Conservation (phyloP, 768 basidiomycete species). For the Boletus coccyginus region DNA sequence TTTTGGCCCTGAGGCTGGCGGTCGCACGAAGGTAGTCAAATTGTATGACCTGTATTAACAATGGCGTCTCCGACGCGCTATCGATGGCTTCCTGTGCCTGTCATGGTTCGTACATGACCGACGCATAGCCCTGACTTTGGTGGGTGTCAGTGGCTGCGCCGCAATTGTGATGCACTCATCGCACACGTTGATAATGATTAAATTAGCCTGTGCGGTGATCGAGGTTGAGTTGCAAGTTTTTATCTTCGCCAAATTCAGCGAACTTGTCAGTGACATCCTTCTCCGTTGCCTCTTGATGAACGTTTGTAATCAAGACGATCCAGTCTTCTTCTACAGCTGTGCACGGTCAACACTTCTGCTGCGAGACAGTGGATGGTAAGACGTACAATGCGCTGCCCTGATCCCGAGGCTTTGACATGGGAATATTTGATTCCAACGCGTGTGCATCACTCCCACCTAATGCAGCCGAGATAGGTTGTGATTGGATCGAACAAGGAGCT, state of each 20-base stretch:
- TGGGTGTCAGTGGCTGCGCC: background rate
- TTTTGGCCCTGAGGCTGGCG: constrained; percentile 77
- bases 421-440: constrained; percentile 80
- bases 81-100: constrained; percentile 90
- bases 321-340: constrained; percentile 92
- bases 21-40: constrained; percentile 93
- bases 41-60: constrained; percentile 83
- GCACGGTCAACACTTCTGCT: constrained; percentile 2
- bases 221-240: constrained; percentile 96
- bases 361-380: constrained; percentile 1
- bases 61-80: constrained; percentile 74
- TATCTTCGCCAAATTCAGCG: constrained; percentile 94
- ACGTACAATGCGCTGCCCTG: constrained; percentile 82
- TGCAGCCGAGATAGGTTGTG: constrained; percentile 3
- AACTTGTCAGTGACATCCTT: constrained; percentile 97
- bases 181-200: constrained; percentile 71
- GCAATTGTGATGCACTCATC: background rate
- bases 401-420: constrained; percentile 66
- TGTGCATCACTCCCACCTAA: constrained; percentile 58
- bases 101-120: constrained; percentile 97
- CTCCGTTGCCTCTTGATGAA: constrained; percentile 98
- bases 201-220: constrained; percentile 92
- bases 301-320: constrained; percentile 95
- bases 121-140: constrained; percentile 79
- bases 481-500: constrained; percentile 5